phyloP scores from a whole-genome alignment of 2,329 filamentous ascomycete genomes.

The Rhynchosporium secalis region DNA sequence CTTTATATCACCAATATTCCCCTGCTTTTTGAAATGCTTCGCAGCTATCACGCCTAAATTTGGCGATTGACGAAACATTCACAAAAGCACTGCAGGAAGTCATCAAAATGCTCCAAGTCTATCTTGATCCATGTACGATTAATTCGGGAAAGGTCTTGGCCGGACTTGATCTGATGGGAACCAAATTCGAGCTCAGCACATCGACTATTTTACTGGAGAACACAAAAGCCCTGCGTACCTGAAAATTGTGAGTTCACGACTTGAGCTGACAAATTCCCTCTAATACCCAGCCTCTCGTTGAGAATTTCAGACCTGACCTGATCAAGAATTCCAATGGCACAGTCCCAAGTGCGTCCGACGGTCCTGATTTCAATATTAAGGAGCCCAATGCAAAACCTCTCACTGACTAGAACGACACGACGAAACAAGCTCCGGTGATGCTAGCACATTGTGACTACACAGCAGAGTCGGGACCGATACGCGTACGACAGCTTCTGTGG shows the following conservation, averaged over 20 bases:
- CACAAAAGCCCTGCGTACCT: slow-evolving; percentile 23
- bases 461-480: not conserved
- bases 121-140: slow-evolving; percentile 25
- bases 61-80: not conserved
- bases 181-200: slow-evolving; percentile 20
- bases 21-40: not conserved
- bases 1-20: not conserved
- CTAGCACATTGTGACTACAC: slow-evolving; percentile 28
- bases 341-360: slow-evolving; percentile 20
- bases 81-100: not conserved
- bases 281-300: not conserved
- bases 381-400: slow-evolving; percentile 26
- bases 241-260: slow-evolving; percentile 14
- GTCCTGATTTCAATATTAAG: slow-evolving; percentile 18
- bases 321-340: slow-evolving; percentile 17
- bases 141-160: slow-evolving; percentile 25
- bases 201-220: slow-evolving; percentile 26
- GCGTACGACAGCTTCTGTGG: slow-evolving; percentile 18
- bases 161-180: slow-evolving; percentile 23
- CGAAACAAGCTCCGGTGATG: slow-evolving; percentile 24
- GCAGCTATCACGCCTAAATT: not conserved
- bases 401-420: slow-evolving; percentile 23
- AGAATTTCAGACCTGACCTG: not conserved
- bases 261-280: not conserved
- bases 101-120: slow-evolving; percentile 24